A percentile compares a stretch with the other conserved stretches of the same genome.
Conservation (phyloP, 495 filamentous ascomycete genomes). For the Cladorrhinum samala region DNA sequence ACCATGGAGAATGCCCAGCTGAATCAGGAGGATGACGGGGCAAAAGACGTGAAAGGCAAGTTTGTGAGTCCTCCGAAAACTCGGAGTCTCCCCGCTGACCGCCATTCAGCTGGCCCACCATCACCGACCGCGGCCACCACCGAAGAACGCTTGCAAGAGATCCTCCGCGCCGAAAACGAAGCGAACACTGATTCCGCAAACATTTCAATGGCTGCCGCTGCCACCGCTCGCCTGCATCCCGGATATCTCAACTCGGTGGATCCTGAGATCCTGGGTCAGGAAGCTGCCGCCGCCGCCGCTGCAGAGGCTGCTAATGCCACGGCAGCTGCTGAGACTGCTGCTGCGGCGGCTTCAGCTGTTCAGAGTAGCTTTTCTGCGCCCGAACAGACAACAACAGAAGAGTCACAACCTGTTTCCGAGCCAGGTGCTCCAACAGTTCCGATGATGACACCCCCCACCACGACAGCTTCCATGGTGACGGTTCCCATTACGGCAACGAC, state of each 20-base stretch:
- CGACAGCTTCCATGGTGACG: background rate
- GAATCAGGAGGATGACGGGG: conserved; percentile 28
- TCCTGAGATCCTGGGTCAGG: conserved; percentile 39
- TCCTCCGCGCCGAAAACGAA: conserved; percentile 22
- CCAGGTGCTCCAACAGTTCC: conserved; percentile 9
- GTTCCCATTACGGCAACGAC: background rate
- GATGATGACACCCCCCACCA: background rate
- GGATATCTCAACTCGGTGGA: conserved; percentile 34
- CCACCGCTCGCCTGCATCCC: conserved; percentile 41
- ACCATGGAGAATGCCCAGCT: conserved; percentile 41
- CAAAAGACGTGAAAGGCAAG: conserved; percentile 33
- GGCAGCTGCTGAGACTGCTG: conserved; percentile 11
- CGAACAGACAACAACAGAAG: conserved; percentile 13
- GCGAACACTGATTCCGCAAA: conserved; percentile 28
- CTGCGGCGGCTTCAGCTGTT: conserved; percentile 7
- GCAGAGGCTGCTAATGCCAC: conserved; percentile 21
- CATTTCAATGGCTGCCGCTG: conserved; percentile 42
- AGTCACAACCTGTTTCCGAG: background rate
- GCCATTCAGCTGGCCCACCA: conserved; percentile 3
- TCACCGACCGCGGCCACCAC: conserved; percentile 18
- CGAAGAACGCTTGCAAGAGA: conserved; percentile 34
- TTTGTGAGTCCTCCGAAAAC: background rate
- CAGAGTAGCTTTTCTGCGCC: conserved; percentile 11
- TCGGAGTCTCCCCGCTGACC: conserved; percentile 1
- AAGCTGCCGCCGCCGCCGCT: conserved; percentile 25